Conservation (phyloP, 2,329 filamentous ascomycete genomes). For the Diaporthe sp. region DNA sequence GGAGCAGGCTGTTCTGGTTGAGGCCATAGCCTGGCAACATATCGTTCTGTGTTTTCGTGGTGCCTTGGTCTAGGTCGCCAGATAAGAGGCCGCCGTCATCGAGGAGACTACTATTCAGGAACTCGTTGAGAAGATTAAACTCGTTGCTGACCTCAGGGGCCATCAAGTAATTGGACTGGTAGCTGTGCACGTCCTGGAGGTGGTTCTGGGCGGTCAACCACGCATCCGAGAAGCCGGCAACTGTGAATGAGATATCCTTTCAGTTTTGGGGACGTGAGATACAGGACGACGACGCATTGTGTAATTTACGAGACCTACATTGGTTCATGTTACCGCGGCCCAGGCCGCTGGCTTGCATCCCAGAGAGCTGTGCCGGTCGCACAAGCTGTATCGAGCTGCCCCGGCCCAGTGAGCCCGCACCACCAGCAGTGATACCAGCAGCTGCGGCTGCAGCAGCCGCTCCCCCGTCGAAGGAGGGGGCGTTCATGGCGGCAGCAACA, state of each 20-base stretch:
- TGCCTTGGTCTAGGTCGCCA: slow-evolving; percentile 64
- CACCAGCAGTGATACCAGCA: slow-evolving; percentile 39
- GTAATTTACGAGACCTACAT: slow-evolving; percentile 70
- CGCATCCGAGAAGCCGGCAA: slow-evolving; percentile 84
- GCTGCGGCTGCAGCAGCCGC: slow-evolving; percentile 44
- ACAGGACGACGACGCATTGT: slow-evolving; percentile 28
- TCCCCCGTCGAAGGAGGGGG: slow-evolving; percentile 60
- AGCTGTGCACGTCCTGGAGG: slow-evolving; percentile 94
- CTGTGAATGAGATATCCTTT: slow-evolving; percentile 58
- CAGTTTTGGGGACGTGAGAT: slow-evolving; percentile 26
- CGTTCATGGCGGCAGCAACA: slow-evolving; percentile 64
- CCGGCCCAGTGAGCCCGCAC: slow-evolving; percentile 60
- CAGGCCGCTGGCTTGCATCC: slow-evolving; percentile 72
- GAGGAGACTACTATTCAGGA: slow-evolving; percentile 90
- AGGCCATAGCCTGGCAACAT: slow-evolving; percentile 62
- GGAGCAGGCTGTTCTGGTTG: slow-evolving; percentile 52
- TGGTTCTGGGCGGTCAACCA: slow-evolving; percentile 85
- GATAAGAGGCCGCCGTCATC: slow-evolving; percentile 83
- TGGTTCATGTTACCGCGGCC: slow-evolving; percentile 76
- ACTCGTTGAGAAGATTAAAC: slow-evolving; percentile 97
- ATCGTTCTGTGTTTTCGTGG: slow-evolving; percentile 59
- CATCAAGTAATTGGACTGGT: slow-evolving; percentile 96
- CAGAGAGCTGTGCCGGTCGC: slow-evolving; percentile 78
- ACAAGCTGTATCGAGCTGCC: slow-evolving; percentile 75
- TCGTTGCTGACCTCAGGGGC: slow-evolving; percentile 93